Evolutionary conservation across 1,284 basidiomycete species (phyloP).

Genomic region (Ceratobasidium sp.): DNA sequence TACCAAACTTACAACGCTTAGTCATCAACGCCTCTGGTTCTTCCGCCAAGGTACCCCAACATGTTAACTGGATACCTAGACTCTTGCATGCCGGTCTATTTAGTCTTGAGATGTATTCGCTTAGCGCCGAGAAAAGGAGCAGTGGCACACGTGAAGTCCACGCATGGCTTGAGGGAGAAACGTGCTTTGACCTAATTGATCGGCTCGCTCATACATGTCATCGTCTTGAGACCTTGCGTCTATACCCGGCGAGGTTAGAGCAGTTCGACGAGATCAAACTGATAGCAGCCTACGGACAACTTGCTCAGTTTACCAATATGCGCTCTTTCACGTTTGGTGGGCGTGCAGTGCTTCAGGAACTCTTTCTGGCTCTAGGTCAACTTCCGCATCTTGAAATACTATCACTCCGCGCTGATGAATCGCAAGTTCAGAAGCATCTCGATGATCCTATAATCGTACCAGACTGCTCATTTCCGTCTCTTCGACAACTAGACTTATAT

Average conservation of each 20-base stretch:
- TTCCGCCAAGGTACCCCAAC: too few relatives aligned
- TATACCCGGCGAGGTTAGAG: neutral
- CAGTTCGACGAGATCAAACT: neutral
- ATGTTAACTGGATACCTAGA: neutral
- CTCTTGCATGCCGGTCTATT: slow-evolving; percentile 5
- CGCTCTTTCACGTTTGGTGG: neutral
- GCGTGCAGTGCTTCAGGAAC: neutral
- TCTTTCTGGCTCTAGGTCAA: neutral
- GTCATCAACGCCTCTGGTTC: too few relatives aligned
- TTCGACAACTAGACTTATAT: neutral
- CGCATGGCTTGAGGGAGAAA: neutral
- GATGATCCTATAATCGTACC: neutral
- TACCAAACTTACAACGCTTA: too few relatives aligned
- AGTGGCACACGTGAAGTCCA: neutral
- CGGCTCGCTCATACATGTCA: neutral
- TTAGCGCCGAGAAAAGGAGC: neutral
- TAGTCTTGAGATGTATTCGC: neutral
- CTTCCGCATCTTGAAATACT: neutral
- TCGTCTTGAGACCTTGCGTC: neutral
- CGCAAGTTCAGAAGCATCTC: neutral
- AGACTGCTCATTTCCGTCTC: neutral
- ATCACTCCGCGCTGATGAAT: neutral
- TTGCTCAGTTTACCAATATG: neutral
- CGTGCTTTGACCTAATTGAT: neutral
- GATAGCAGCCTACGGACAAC: neutral